phyloP scores from a whole-genome alignment of 2,329 filamentous ascomycete genomes.

The Exserohilum turcica region DNA sequence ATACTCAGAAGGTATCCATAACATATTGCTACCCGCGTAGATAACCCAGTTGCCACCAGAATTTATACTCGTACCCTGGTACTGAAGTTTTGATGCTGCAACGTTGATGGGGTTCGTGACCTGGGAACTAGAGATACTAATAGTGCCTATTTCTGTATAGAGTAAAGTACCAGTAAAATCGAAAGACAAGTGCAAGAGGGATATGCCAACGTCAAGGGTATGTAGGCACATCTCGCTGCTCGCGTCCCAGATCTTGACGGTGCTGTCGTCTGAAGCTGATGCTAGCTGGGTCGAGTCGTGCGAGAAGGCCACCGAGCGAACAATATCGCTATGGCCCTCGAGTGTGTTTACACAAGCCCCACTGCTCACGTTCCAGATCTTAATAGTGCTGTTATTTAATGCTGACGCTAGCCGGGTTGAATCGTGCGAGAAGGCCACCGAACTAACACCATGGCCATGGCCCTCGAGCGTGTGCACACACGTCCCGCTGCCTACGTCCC shows the following conservation, averaged over 20 bases:
- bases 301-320: too few species aligned
- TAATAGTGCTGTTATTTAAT: background rate
- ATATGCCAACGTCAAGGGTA: too few species aligned
- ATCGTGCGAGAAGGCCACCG: background rate
- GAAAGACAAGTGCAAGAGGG: background rate
- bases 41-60: slow-evolving; percentile 25
- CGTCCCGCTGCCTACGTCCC: background rate
- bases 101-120: background rate
- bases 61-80: slow-evolving; percentile 16
- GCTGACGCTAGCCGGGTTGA: too few species aligned
- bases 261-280: too few species aligned
- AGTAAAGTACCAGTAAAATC: background rate
- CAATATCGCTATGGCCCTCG: too few species aligned
- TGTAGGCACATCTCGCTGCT: too few species aligned
- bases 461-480: background rate
- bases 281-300: too few species aligned
- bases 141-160: slow-evolving; percentile 24
- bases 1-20: slow-evolving; percentile 32
- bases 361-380: background rate
- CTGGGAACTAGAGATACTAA: slow-evolving; percentile 11
- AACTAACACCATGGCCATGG: background rate
- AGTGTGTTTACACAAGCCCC: background rate
- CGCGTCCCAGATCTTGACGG: too few species aligned
- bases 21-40: slow-evolving; percentile 20
- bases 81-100: slow-evolving; percentile 14